These are phyloP conservation scores for Clausena lansium DNA, from an alignment of 345 rosid species.

Conservation along the genomic window DNA sequence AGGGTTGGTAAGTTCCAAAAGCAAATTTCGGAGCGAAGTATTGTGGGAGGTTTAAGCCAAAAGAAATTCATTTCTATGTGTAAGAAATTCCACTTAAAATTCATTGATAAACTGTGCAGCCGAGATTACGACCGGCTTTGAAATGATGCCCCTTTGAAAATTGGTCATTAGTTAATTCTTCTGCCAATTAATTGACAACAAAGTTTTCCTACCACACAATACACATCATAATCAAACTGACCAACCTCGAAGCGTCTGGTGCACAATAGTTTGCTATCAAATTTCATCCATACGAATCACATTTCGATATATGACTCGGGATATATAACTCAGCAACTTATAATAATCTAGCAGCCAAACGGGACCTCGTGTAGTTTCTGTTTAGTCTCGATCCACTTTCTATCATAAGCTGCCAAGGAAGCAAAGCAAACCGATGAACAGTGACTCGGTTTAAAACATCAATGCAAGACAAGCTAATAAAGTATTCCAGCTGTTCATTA, in stretches of 20 bases:
- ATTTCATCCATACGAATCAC: neutral
- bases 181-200: neutral
- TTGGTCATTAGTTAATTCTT: neutral
- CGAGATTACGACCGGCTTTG: neutral
- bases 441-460: neutral
- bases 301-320: neutral
- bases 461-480: neutral
- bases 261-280: neutral
- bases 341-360: neutral
- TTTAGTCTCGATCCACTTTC: too few species aligned
- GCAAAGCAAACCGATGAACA: neutral
- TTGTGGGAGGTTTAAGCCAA: too few species aligned
- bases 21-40: neutral
- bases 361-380: neutral
- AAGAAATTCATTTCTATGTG: neutral
- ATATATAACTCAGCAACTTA: neutral
- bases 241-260: neutral
- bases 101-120: too few species aligned
- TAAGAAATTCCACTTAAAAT: neutral
- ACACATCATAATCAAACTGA: neutral
- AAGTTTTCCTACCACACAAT: conserved; percentile 17
- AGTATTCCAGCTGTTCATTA: neutral
- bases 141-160: neutral
- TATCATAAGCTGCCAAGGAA: neutral
- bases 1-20: neutral